A percentile compares a stretch with the other conserved stretches of the same genome.
phyloP scores from a whole-genome alignment of 192 early-diverging fungal genomes.

The Coemansia erecta region DNA sequence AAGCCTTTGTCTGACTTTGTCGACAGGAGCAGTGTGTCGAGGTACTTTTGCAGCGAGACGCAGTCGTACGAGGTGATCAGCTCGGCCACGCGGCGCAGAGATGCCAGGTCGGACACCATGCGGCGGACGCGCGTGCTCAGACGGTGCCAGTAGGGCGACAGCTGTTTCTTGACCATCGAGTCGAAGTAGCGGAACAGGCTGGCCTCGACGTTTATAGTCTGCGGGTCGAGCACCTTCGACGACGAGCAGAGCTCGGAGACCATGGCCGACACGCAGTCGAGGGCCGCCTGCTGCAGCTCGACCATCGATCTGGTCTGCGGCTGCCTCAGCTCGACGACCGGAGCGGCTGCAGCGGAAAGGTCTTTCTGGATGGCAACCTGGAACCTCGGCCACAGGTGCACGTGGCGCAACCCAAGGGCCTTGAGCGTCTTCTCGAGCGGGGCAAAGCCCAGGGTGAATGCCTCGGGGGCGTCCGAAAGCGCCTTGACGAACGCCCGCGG shows the following conservation, averaged over 20 bases:
- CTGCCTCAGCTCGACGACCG: slow-evolving; percentile 74
- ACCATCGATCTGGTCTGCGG: slow-evolving; percentile 80
- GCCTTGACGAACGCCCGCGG: slow-evolving; percentile 89
- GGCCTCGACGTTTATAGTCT: slow-evolving; percentile 85
- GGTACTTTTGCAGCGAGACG: slow-evolving; percentile 80
- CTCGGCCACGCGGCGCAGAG: slow-evolving; percentile 67
- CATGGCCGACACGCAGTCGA: slow-evolving; percentile 81
- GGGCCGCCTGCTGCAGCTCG: slow-evolving; percentile 73
- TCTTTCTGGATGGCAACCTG: slow-evolving; percentile 24
- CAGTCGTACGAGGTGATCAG: slow-evolving; percentile 84
- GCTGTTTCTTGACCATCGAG: slow-evolving; percentile 65
- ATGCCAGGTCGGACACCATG: slow-evolving; percentile 71
- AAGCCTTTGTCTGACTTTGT: slow-evolving; percentile 45
- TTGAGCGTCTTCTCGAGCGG: slow-evolving; percentile 87
- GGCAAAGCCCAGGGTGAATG: slow-evolving; percentile 76
- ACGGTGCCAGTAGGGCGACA: slow-evolving; percentile 87
- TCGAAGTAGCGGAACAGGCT: slow-evolving; percentile 86
- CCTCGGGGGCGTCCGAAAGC: slow-evolving; percentile 83
- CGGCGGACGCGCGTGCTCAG: slow-evolving; percentile 70
- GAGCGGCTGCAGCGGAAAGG: slow-evolving; percentile 57
- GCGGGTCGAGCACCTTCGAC: slow-evolving; percentile 67
- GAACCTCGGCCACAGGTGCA: slow-evolving; percentile 85
- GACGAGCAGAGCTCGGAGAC: slow-evolving; percentile 73
- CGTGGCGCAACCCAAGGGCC: slow-evolving; percentile 73
- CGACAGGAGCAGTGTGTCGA: slow-evolving; percentile 77